Evolutionary conservation across 805 yeast species (phyloP), one percentile per base, ranked within the genome.

Genomic region (Saccharomycopsis fodiens): DNA sequence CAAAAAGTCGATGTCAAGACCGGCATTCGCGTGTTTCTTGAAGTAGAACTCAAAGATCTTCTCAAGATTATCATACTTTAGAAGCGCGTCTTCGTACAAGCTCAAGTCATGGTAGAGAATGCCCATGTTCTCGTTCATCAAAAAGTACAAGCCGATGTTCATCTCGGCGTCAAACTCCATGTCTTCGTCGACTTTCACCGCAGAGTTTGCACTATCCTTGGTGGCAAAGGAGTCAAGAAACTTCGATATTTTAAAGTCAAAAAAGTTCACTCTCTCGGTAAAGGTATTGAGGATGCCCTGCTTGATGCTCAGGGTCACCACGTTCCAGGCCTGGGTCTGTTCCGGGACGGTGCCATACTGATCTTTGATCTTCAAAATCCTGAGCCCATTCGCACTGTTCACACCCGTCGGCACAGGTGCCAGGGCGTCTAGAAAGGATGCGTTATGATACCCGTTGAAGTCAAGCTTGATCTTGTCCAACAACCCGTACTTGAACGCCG

Each of bases 61-160:
- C 15, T 68, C 66, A 4, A 84, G 54, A 23, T 64, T 66, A 27
- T 73, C 72, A 52, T 77, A 81, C 19, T 73, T 69, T 3, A 58
- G 61, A 30, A 81, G 57, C 0, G 91, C 71, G 43, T 84, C 89
- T 22, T 80, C 82, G 21, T 67, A 60, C 20, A 83, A 69, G 21
- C 72, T 70, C 64, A 85, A 67, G 39, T 73, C 73, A 45, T 72
- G 73, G 46, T 76, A 69, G 2, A 76, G 65, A 27, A 69, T 60
- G 0, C 81, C 82, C 36, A 79, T 58, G 4, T 72, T 69, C 44
- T 78, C 76, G 48, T 72, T 70, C 51, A 67, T 60, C 13, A 66
- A 64, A 41, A 74, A 70, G 29, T 64, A 61, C 5, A 65, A 57
- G 3, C 72, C 70, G 53, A 67, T 68, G 47, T 70, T 70, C 72